Conservation (phyloP, 2,329 filamentous ascomycete species). For the Apiospora aurea region DNA sequence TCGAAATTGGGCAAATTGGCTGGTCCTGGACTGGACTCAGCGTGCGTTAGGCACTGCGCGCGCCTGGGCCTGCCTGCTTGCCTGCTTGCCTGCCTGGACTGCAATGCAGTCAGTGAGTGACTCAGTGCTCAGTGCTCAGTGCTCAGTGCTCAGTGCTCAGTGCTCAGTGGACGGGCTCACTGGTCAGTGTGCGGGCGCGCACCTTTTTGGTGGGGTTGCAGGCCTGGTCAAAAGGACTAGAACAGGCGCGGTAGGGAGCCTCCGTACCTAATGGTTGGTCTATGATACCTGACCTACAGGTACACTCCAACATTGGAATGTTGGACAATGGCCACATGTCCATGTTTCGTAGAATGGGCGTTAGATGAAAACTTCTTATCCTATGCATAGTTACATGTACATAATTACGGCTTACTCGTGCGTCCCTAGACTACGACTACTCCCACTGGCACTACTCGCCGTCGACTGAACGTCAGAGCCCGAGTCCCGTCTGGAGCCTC, state of each 20-base stretch:
- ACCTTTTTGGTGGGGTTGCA: neutral
- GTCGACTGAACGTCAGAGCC: slow-evolving; percentile 41
- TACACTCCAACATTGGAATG: neutral
- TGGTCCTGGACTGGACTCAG: neutral
- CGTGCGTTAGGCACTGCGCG: neutral
- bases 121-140: too few species aligned
- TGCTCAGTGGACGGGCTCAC: too few species aligned
- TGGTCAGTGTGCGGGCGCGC: neutral
- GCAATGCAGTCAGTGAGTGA: too few species aligned
- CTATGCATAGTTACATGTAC: neutral
- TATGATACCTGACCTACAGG: too few species aligned
- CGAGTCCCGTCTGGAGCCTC: slow-evolving; percentile 38
- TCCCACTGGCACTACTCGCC: slow-evolving; percentile 39
- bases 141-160: too few species aligned
- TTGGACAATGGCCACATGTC: too few species aligned
- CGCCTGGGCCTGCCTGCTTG: neutral
- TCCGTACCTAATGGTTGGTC: too few species aligned
- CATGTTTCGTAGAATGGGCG: too few species aligned
- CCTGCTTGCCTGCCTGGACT: neutral
- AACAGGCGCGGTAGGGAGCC: too few species aligned
- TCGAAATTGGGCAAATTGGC: neutral
- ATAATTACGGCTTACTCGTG: slow-evolving; percentile 38
- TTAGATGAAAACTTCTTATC: neutral
- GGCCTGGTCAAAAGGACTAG: neutral
- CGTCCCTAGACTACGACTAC: slow-evolving; percentile 38